phyloP scores from a whole-genome alignment of 2,329 filamentous ascomycete species.

The Tolypocladium tundrense region DNA sequence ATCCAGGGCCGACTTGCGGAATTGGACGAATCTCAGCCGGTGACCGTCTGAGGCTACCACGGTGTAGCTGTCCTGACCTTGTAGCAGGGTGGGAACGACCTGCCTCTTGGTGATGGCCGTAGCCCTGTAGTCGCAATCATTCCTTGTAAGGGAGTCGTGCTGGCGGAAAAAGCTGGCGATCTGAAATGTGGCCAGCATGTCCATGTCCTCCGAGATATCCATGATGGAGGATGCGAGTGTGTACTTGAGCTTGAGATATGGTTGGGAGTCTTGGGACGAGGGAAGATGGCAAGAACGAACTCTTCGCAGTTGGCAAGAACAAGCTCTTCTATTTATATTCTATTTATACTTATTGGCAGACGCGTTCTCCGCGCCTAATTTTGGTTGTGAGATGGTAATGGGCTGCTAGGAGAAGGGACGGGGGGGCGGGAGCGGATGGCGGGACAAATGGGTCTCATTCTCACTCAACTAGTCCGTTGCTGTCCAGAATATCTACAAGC shows the following conservation, averaged over 20 bases:
- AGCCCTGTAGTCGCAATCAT: slow-evolving; percentile 7
- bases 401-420: too few relatives aligned
- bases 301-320: too few relatives aligned
- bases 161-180: slow-evolving; percentile 6
- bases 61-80: slow-evolving; percentile 11
- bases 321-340: too few relatives aligned
- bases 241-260: neutral
- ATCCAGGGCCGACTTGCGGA: slow-evolving; percentile 5
- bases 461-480: too few relatives aligned
- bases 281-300: too few relatives aligned
- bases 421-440: too few relatives aligned
- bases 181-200: slow-evolving; percentile 3
- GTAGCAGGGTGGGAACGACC: slow-evolving; percentile 8
- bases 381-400: too few relatives aligned
- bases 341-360: too few relatives aligned
- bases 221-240: neutral
- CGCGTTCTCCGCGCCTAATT: too few relatives aligned
- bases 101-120: slow-evolving; percentile 2
- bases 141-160: neutral
- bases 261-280: neutral
- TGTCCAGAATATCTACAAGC: too few relatives aligned
- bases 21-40: slow-evolving; percentile 7
- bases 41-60: neutral
- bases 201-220: slow-evolving; percentile 4
- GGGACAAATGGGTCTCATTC: too few relatives aligned